Evolutionary conservation across 768 basidiomycete species (phyloP).

Genomic region (Trichaptum fuscoviolaceum): DNA sequence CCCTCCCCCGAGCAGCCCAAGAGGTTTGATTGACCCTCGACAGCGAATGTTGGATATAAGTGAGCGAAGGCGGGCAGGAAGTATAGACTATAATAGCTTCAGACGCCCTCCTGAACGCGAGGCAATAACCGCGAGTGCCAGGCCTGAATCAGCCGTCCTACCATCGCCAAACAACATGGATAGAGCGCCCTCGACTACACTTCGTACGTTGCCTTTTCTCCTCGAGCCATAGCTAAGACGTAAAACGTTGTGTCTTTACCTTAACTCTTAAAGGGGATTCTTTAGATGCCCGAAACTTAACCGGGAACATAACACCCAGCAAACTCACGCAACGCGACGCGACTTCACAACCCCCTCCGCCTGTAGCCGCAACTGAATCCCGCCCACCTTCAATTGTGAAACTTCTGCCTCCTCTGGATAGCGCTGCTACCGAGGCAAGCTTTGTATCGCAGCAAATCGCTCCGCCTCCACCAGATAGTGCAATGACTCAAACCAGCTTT

Average conservation of each 20-base stretch:
- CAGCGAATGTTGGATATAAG: background rate
- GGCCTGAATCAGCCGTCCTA: background rate
- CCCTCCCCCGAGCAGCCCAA: background rate
- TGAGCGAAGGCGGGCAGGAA: background rate
- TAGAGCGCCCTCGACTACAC: background rate
- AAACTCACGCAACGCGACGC: background rate
- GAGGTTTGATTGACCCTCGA: background rate
- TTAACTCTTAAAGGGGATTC: background rate
- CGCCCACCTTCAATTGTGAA: background rate
- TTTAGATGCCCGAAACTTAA: background rate
- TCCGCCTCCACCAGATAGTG: background rate
- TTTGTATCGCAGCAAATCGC: background rate
- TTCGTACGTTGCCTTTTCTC: background rate
- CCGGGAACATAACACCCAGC: background rate
- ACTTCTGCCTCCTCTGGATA: background rate
- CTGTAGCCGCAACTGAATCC: background rate
- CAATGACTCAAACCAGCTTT: background rate
- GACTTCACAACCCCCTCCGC: background rate
- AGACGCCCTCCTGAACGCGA: background rate
- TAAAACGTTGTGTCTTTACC: background rate
- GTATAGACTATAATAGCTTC: background rate
- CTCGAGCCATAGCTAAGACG: background rate
- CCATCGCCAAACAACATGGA: background rate
- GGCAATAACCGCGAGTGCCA: background rate
- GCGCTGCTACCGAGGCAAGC: background rate